Percentiles rank a stretch among this genome's conserved stretches.
These are phyloP conservation scores for Withania somnifera DNA, from an alignment of 305 asterid genomes.

Conservation along the genomic window DNA sequence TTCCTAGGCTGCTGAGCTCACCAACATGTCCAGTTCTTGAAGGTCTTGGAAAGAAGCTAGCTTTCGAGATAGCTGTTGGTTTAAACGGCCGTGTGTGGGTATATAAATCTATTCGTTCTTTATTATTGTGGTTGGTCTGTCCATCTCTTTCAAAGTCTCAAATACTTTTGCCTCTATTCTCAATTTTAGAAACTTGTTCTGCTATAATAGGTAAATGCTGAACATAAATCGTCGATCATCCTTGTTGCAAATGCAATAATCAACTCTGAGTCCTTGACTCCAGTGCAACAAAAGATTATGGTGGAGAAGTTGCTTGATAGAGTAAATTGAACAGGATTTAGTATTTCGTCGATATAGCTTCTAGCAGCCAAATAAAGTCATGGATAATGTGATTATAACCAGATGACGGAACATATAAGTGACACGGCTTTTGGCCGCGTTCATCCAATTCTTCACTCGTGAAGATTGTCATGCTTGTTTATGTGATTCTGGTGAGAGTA, in stretches of 20 bases:
- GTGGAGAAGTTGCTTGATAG: slow-evolving; percentile 69
- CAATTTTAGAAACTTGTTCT: neutral
- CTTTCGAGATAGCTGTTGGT: slow-evolving; percentile 94
- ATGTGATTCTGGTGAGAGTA: neutral
- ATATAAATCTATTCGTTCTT: slow-evolving; percentile 12
- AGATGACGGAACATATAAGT: neutral
- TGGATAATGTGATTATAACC: neutral
- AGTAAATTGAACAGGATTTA: slow-evolving; percentile 27
- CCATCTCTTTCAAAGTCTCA: neutral
- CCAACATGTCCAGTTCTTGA: slow-evolving; percentile 90
- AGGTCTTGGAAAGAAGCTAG: slow-evolving; percentile 80
- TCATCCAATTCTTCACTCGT: neutral
- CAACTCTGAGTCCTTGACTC: slow-evolving; percentile 68
- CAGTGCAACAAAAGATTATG: slow-evolving; percentile 74
- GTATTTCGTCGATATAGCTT: neutral
- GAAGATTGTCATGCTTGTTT: neutral
- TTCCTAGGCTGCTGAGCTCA: slow-evolving; percentile 57
- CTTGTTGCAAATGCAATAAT: slow-evolving; percentile 77
- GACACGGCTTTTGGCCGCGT: neutral
- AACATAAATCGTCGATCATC: slow-evolving; percentile 47
- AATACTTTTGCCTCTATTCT: neutral
- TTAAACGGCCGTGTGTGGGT: slow-evolving; percentile 97
- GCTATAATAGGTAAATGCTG: slow-evolving; percentile 62
- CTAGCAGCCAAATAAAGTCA: neutral
- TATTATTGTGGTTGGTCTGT: neutral